These are phyloP conservation scores for Camelina hispida DNA, from an alignment of 345 rosid genomes.

Conservation along the genomic window DNA sequence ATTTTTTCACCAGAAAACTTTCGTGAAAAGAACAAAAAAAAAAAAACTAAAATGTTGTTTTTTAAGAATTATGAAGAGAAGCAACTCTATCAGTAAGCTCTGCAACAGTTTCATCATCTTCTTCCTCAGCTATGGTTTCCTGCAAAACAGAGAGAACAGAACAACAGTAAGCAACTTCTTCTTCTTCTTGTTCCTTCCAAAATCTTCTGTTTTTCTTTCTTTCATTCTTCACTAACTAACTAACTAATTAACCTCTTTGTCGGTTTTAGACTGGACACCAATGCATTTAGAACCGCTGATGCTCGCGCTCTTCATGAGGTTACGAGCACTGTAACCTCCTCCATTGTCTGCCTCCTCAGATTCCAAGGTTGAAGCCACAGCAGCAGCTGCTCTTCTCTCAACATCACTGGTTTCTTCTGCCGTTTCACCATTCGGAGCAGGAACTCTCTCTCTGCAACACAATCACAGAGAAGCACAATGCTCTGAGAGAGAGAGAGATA, in stretches of 20 bases:
- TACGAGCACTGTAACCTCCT: slow-evolving; percentile 59
- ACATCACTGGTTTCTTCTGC: slow-evolving; percentile 48
- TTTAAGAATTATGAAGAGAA: slow-evolving; percentile 41
- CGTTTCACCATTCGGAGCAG: slow-evolving; percentile 55
- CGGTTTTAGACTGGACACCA: slow-evolving; percentile 55
- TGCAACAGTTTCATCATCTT: slow-evolving; percentile 29
- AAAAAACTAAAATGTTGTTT: background rate
- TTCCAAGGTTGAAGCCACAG: slow-evolving; percentile 55
- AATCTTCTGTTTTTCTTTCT: slow-evolving; percentile 9
- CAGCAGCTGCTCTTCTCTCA: slow-evolving; percentile 58
- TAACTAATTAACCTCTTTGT: slow-evolving; percentile 52
- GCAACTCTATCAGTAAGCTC: slow-evolving; percentile 42
- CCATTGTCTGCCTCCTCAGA: slow-evolving; percentile 53
- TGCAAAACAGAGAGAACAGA: slow-evolving; percentile 25
- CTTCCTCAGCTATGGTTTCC: slow-evolving; percentile 49
- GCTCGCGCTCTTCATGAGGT: slow-evolving; percentile 93
- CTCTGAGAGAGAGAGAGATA: slow-evolving; percentile 6
- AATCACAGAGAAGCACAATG: slow-evolving; percentile 16
- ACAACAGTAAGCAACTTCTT: slow-evolving; percentile 20
- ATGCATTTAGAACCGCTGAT: slow-evolving; percentile 94
- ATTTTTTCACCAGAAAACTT: slow-evolving; percentile 32
- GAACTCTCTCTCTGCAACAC: slow-evolving; percentile 79
- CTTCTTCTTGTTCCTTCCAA: background rate
- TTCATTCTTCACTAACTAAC: slow-evolving; percentile 5
- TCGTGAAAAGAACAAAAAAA: background rate